Percentiles rank a stretch among this genome's conserved stretches.
These are phyloP conservation scores for Colletotrichum sp. DNA, from an alignment of 2,329 filamentous ascomycete species.

Conservation along the genomic window DNA sequence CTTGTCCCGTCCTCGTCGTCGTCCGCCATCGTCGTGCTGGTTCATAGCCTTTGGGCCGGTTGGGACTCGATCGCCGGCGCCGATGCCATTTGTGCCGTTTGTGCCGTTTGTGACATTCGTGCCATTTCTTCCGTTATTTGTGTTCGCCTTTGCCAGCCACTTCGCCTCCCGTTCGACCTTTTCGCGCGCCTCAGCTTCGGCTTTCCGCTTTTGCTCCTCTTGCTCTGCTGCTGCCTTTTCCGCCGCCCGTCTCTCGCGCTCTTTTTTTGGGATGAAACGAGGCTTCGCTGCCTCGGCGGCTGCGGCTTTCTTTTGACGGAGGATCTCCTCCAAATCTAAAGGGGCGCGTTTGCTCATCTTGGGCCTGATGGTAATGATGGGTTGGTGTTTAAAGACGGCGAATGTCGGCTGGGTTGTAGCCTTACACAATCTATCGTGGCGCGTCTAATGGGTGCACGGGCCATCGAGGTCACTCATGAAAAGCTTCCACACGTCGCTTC, in stretches of 20 bases:
- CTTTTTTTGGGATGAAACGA: slow-evolving; percentile 83
- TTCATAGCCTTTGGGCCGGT: slow-evolving; percentile 17
- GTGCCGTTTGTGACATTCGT: slow-evolving; percentile 28
- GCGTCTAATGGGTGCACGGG: background rate
- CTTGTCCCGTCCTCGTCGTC: slow-evolving; percentile 33
- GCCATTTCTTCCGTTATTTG: slow-evolving; percentile 25
- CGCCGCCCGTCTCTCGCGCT: slow-evolving; percentile 80
- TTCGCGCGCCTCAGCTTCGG: slow-evolving; percentile 69
- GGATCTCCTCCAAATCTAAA: slow-evolving; percentile 83
- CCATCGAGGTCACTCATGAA: background rate
- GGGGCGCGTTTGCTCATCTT: slow-evolving; percentile 42
- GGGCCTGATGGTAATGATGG: background rate
- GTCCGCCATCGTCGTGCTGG: slow-evolving; percentile 38
- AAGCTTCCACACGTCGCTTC: background rate
- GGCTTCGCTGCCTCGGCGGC: slow-evolving; percentile 87
- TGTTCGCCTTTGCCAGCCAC: slow-evolving; percentile 30
- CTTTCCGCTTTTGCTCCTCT: slow-evolving; percentile 57
- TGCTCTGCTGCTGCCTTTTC: slow-evolving; percentile 78
- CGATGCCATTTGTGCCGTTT: slow-evolving; percentile 58
- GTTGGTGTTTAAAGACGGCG: background rate
- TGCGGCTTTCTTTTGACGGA: slow-evolving; percentile 84
- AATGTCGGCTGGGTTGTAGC: background rate
- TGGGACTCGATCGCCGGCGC: slow-evolving; percentile 35
- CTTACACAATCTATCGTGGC: background rate
- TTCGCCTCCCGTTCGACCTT: slow-evolving; percentile 67